Percentiles rank a stretch among this genome's conserved stretches.
These are phyloP conservation scores for Alternaria conjuncta DNA, from an alignment of 2,329 filamentous ascomycete genomes.

Conservation along the genomic window DNA sequence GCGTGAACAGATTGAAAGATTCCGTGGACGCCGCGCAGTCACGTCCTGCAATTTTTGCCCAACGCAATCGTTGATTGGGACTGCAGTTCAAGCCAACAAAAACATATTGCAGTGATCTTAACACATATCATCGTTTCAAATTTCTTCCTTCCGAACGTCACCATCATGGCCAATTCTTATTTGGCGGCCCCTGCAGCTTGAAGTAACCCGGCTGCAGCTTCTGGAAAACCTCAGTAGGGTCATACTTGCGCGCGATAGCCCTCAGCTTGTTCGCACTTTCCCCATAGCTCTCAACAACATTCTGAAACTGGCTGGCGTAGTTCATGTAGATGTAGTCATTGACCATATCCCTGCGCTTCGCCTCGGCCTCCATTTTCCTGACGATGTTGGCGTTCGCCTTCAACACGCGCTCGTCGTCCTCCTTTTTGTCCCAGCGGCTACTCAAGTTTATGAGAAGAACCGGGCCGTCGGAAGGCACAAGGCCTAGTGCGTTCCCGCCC, in stretches of 20 bases:
- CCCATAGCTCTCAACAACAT: conserved; percentile 52
- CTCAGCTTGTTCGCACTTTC: conserved; percentile 21
- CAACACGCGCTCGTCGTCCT: conserved; percentile 24
- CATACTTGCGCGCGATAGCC: conserved; percentile 10
- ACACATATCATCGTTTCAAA: too few species aligned
- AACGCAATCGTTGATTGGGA: too few species aligned
- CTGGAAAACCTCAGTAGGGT: conserved; percentile 16
- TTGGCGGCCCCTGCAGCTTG: conserved; percentile 7
- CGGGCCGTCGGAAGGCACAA: conserved; percentile 13
- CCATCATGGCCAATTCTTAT: not conserved
- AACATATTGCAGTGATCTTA: too few species aligned
- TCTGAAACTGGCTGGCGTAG: conserved; percentile 53
- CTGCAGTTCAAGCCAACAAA: too few species aligned
- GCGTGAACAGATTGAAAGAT: too few species aligned
- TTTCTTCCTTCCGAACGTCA: too few species aligned
- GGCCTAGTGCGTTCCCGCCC: conserved; percentile 32
- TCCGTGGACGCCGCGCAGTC: too few species aligned
- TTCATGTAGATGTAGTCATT: conserved; percentile 50
- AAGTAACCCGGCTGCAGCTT: conserved; percentile 14
- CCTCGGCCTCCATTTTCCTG: conserved; percentile 12
- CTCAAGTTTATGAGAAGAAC: conserved; percentile 16
- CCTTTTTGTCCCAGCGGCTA: conserved; percentile 16
- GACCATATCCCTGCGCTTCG: conserved; percentile 5
- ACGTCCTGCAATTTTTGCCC: too few species aligned
- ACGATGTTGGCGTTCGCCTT: conserved; percentile 16